Evolutionary conservation across 1,284 basidiomycete species (phyloP), one percentile per base, ranked within the genome.

Genomic region (Exobasidium rhododendri): DNA sequence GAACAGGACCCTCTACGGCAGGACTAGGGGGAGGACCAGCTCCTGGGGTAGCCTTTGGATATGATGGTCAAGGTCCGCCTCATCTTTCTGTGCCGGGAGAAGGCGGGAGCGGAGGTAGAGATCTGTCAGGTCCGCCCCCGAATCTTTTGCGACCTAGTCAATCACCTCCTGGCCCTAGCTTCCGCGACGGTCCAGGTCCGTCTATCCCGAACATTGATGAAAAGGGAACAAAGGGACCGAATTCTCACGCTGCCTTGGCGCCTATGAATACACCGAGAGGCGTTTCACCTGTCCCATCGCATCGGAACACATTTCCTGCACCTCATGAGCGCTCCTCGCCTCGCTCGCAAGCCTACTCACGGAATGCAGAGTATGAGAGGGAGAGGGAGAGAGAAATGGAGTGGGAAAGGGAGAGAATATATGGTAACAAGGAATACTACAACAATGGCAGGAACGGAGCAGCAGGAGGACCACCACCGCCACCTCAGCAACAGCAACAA

Each of bases 1-100:
- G 68, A 49, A 62, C 70, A 30, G 72, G 72, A 5, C 72, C 72
- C 51, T 70, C 72, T 35, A 67, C 72, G 1, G 70, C 70, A 43
- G 65, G 26, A 24, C 28, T 50, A 28, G 47, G 47, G 28, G 47
- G 47, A 20, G 47, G 26, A 50, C 20, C 20, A 6, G 47, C 20
- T 50, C 47, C 47, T 4, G 20, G 26, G 28, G 47, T 13, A 5
- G 47, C 20, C 13, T 28, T 26, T 4, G 20, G 47, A n/a, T 20
- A 50, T 50, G 13, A 50, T 50, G 47, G 47, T 4, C 47, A 50
- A 24, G 47, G 47, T 24, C 47, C 4, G 28, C 47, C n/a, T 50
- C 20, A 28, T 1, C 59, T n/a, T 17, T 28, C 24, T 31, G 32
- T 17, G 7, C 47, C 57, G 14, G 45, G 46, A n/a, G 47, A 43